Evolutionary conservation across 805 yeast genomes (phyloP), one percentile per base, ranked within the genome.

Genomic region (Hanseniaspora hatyaiensis): DNA sequence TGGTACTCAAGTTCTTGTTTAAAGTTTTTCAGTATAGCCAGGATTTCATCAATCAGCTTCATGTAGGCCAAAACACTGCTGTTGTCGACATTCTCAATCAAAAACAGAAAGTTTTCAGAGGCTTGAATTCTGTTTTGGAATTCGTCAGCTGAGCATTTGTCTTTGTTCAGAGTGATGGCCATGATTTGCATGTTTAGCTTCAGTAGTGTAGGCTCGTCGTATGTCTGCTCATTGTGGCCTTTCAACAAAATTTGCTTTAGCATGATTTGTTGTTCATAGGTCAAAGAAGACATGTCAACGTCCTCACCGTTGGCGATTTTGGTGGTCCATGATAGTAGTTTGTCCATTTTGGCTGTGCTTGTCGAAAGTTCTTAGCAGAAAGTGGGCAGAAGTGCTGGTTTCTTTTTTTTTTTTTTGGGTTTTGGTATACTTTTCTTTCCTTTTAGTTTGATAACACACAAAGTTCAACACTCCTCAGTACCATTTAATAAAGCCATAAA

Each of bases 261-360:
- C 29, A 44, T 31, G 15, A 44, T 44, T 44, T 44, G 39, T 26
- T 44, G 48, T 30, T 44, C 48, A 22, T 44, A 44, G 6, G 41
- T 29, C 20, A 44, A 36, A 6, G 48, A 44, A n/a, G 48, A 36
- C 48, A 72, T 71, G 1, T 86, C 82, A 46, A 76, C 84, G 49
- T 80, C 71, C 55, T 83, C 89, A 11, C 79, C 80, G 8, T 80
- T 71, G 50, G 86, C 73, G 59, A 82, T 76, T 34, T 88, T 82
- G 41, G 84, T 72, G 4, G 96, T 87, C 98, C 98, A 89, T 55
- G 87, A 84, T 53, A 89, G 64, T 52, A 89, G 64, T 63, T 88
- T 88, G 52, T 89, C 96, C 97, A 89, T 89, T 13, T 31, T 59
- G n/a, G n/a, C n/a, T n/a, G n/a, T n/a, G n/a, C n/a, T n/a, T n/a